Evolutionary conservation across 176 grass and related monocot species (phyloP).

Genomic region (Aegilops bicornis): DNA sequence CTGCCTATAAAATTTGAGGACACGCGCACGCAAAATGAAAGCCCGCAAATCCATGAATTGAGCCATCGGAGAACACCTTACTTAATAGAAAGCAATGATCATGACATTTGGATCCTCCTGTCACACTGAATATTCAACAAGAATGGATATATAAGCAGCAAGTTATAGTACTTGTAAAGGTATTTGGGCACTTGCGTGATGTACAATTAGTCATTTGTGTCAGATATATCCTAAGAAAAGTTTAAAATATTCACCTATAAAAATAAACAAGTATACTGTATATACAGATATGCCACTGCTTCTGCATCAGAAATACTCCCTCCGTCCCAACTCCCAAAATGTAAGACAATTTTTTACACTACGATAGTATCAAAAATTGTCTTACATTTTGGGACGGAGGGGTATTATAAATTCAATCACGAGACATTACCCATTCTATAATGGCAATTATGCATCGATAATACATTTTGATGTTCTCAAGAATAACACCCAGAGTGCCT

Average conservation of each 20-base stretch:
- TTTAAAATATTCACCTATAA: neutral
- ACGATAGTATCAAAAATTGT: no score
- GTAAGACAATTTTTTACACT: no score
- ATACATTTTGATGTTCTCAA: neutral
- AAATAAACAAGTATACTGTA: slow-evolving; percentile 4
- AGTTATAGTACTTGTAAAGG: neutral
- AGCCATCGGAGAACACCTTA: slow-evolving; percentile 41
- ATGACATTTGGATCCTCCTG: neutral
- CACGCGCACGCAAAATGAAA: slow-evolving; percentile 71
- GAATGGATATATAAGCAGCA: neutral
- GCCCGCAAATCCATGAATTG: slow-evolving; percentile 66
- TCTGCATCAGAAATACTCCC: neutral
- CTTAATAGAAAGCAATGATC: slow-evolving; percentile 4
- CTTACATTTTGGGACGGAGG: no score
- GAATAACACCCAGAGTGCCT: neutral
- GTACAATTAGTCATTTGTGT: neutral
- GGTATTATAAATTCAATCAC: neutral
- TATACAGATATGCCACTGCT: neutral
- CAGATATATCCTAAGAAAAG: neutral
- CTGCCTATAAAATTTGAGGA: slow-evolving; percentile 82
- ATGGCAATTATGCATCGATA: neutral
- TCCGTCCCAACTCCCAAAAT: no score
- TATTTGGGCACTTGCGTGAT: neutral
- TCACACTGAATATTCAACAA: slow-evolving; percentile 3
- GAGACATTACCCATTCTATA: neutral